These are phyloP conservation scores for Lenzites betulinus DNA, from an alignment of 768 basidiomycete species.

Conservation along the genomic window DNA sequence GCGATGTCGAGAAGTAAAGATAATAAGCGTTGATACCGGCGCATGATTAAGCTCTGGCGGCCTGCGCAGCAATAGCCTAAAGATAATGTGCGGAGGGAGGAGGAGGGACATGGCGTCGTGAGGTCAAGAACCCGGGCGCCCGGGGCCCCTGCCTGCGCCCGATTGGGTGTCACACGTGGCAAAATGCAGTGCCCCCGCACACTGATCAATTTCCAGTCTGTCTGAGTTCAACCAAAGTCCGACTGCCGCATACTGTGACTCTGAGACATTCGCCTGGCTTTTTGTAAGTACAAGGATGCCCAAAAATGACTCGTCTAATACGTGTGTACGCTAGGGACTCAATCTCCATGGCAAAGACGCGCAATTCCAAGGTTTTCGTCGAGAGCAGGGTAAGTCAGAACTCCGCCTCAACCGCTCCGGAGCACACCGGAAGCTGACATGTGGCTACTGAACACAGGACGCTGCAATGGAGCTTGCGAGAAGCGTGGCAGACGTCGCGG, in stretches of 20 bases:
- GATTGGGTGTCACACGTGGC: neutral
- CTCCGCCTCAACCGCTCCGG: neutral
- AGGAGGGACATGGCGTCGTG: neutral
- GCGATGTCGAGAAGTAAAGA: neutral
- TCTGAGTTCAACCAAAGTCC: neutral
- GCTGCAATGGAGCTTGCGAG: slow-evolving; percentile 24
- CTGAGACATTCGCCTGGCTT: neutral
- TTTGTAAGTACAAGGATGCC: slow-evolving; percentile 1
- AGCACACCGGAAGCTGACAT: neutral
- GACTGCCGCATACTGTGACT: neutral
- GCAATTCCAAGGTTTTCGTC: slow-evolving; percentile 21
- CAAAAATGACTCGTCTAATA: neutral
- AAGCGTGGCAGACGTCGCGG: slow-evolving; percentile 21
- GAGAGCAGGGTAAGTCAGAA: slow-evolving; percentile 22
- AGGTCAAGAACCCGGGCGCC: neutral
- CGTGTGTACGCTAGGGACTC: too few species aligned
- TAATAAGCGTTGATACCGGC: neutral
- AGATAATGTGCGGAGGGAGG: neutral
- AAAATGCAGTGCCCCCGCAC: slow-evolving; percentile 1
- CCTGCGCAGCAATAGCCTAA: neutral
- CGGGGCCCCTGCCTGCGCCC: neutral
- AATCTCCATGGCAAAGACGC: neutral
- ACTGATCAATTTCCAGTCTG: neutral
- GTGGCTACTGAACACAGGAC: slow-evolving; percentile 12
- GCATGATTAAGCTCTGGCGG: neutral